These are phyloP conservation scores for Sungouiella thailandica DNA, from an alignment of 805 yeast species.

Conservation along the genomic window DNA sequence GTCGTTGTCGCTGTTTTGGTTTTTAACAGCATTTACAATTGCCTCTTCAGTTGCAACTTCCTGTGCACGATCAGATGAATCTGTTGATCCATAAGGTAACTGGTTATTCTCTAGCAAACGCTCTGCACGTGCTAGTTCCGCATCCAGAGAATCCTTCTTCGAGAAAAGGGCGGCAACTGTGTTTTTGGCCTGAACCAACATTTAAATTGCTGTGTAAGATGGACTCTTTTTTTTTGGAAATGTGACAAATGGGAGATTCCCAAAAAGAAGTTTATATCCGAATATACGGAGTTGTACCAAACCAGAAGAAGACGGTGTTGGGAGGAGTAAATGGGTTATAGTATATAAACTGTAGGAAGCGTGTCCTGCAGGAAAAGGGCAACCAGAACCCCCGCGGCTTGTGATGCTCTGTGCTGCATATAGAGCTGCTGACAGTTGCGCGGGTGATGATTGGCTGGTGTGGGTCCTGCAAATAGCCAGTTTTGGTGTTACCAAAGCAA, in stretches of 20 bases:
- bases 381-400: background rate
- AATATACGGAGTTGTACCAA: too few species aligned
- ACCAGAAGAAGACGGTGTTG: too few species aligned
- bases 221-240: too few species aligned
- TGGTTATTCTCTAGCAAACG: conserved; percentile 28
- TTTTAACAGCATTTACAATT: conserved; percentile 25
- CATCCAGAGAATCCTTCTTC: conserved; percentile 16
- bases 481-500: too few species aligned
- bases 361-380: background rate
- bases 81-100: conserved; percentile 34
- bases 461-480: too few species aligned
- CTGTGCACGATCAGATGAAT: conserved; percentile 29
- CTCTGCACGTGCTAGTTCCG: conserved; percentile 27
- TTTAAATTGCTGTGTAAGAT: conserved; percentile 1
- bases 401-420: background rate
- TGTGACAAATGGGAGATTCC: too few species aligned
- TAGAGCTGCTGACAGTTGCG: background rate
- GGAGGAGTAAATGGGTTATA: too few species aligned
- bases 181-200: conserved; percentile 27
- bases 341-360: too few species aligned
- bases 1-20: conserved; percentile 19
- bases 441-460: background rate
- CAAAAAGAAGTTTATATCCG: too few species aligned
- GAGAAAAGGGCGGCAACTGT: conserved; percentile 24
- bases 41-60: conserved; percentile 34